Evolutionary conservation across 139 green algal genomes (phyloP).

Genomic region (Chlamydomonas sp.): DNA sequence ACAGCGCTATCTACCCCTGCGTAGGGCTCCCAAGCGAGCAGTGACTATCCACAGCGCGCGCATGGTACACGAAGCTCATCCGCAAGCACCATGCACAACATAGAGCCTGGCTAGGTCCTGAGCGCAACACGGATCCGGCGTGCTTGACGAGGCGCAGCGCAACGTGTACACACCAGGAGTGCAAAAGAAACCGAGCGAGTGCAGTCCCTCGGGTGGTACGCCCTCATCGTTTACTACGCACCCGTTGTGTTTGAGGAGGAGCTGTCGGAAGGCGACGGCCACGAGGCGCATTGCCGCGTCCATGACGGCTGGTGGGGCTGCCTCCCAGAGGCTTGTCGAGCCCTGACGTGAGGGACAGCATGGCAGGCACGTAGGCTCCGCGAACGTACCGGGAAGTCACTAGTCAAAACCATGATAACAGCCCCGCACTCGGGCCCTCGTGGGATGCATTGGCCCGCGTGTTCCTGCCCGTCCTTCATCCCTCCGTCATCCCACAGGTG

Average conservation of each 20-base stretch:
- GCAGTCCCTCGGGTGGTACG: neutral
- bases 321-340: conserved; percentile 19
- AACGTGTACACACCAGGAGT: neutral
- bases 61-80: no score
- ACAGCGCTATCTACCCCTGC: no score
- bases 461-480: neutral
- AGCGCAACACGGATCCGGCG: no score
- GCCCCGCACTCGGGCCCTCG: no score
- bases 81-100: no score
- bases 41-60: no score
- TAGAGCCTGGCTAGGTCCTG: no score
- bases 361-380: neutral
- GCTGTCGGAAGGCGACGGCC: neutral
- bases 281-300: conserved; percentile 1
- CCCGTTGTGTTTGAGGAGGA: neutral
- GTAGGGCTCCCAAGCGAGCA: no score
- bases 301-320: neutral
- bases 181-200: neutral
- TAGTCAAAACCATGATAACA: no score
- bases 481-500: neutral
- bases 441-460: neutral
- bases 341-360: neutral
- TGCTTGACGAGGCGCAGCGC: no score
- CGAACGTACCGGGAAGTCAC: neutral
- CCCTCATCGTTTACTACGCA: neutral